phyloP scores from a whole-genome alignment of 2,329 filamentous ascomycete species.

The Scedosporium dehoogii region DNA sequence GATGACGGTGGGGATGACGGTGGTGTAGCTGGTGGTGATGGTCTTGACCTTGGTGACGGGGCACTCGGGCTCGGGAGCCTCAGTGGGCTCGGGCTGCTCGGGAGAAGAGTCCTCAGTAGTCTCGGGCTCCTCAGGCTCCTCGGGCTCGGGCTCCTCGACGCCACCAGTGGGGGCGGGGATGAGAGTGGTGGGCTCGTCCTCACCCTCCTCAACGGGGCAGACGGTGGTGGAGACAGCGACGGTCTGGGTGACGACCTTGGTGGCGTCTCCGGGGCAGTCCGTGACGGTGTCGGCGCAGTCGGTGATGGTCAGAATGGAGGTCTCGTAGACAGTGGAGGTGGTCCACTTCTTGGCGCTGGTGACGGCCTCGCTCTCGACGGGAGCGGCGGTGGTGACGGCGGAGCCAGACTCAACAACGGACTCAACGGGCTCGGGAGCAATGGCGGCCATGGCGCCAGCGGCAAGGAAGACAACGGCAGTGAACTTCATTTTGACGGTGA shows the following conservation, averaged over 20 bases:
- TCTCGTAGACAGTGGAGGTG: slow-evolving; percentile 44
- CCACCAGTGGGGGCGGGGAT: slow-evolving; percentile 8
- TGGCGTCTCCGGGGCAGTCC: slow-evolving; percentile 45
- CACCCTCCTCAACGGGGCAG: slow-evolving; percentile 21
- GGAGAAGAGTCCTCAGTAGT: slow-evolving; percentile 9
- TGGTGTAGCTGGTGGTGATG: slow-evolving; percentile 47
- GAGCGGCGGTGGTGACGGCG: slow-evolving; percentile 14
- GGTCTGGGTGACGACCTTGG: slow-evolving; percentile 25
- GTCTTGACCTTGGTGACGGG: slow-evolving; percentile 33
- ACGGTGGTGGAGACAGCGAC: slow-evolving; percentile 28
- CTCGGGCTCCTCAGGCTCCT: slow-evolving; percentile 10
- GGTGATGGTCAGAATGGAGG: slow-evolving; percentile 51
- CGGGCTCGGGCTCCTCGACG: slow-evolving; percentile 11
- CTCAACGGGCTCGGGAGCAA: slow-evolving; percentile 27
- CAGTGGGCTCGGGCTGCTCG: slow-evolving; percentile 12
- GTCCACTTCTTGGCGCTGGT: slow-evolving; percentile 40
- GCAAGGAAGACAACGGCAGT: slow-evolving; percentile 38
- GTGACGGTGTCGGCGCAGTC: slow-evolving; percentile 49
- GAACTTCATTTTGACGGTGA: slow-evolving; percentile 42
- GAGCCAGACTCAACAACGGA: slow-evolving; percentile 16
- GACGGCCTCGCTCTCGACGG: slow-evolving; percentile 16
- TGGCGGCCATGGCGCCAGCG: slow-evolving; percentile 36
- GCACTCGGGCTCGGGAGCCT: slow-evolving; percentile 16
- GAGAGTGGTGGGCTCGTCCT: slow-evolving; percentile 8
- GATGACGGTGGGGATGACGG: slow-evolving; percentile 43